These are phyloP conservation scores for Fusarium fujikuroi DNA, from an alignment of 2,329 filamentous ascomycete species.

Conservation along the genomic window DNA sequence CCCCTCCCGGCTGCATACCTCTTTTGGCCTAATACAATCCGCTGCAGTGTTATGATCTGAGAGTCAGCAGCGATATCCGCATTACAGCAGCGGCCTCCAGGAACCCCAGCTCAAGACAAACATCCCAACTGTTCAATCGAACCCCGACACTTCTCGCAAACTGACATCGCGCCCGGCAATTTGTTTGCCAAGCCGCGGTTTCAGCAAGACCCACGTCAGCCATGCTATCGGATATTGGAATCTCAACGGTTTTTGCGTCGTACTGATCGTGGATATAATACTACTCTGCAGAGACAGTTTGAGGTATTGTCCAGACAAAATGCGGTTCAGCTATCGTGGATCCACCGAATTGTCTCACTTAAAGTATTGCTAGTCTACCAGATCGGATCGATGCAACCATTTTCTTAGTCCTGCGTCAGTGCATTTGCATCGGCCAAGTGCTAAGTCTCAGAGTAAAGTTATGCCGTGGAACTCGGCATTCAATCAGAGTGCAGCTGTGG, in stretches of 20 bases:
- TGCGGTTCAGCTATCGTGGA: neutral
- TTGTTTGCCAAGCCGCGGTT: neutral
- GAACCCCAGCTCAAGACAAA: no score
- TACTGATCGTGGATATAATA: neutral
- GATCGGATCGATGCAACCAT: neutral
- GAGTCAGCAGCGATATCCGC: neutral
- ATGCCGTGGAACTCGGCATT: neutral
- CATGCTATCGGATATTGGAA: neutral
- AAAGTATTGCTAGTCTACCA: neutral
- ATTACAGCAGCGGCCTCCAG: no score
- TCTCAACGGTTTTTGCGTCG: neutral
- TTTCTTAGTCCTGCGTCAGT: neutral
- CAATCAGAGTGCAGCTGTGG: neutral
- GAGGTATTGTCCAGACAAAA: no score
- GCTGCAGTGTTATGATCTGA: accelerated
- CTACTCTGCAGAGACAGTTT: neutral
- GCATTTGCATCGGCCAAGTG: neutral
- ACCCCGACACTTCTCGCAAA: neutral
- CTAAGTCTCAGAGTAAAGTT: neutral
- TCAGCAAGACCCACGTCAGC: neutral
- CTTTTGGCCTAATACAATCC: no score
- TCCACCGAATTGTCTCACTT: neutral
- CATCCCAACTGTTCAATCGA: neutral
- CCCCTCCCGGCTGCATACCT: no score
- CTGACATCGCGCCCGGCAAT: neutral